Percentiles rank a stretch among this genome's conserved stretches.
phyloP scores from a whole-genome alignment of 2,329 filamentous ascomycete genomes.

The Cyclaneusma minus region DNA sequence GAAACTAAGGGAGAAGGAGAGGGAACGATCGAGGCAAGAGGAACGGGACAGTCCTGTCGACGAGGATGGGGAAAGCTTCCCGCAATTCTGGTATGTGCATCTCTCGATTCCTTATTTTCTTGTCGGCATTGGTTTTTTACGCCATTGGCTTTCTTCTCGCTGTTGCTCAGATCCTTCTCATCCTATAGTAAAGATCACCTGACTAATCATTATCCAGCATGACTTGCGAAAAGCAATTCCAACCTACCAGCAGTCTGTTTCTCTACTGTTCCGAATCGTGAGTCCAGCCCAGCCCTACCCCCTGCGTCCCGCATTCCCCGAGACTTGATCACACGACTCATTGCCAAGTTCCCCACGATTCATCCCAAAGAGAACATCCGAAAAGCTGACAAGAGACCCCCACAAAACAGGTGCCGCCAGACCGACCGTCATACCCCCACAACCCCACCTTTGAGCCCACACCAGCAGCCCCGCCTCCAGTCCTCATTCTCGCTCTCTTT shows the following conservation, averaged over 20 bases:
- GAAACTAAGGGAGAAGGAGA: conserved; percentile 4
- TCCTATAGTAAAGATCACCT: conserved; percentile 13
- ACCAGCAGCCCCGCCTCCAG: conserved; percentile 15
- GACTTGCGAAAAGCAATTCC: conserved; percentile 52
- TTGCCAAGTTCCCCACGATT: conserved; percentile 10
- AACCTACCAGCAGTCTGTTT: conserved; percentile 37
- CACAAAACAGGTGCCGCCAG: conserved; percentile 13
- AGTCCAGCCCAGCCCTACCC: conserved; percentile 17
- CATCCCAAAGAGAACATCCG: not conserved
- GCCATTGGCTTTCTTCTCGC: conserved; percentile 3
- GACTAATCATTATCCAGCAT: conserved; percentile 29
- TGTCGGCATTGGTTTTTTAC: not conserved
- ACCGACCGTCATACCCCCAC: conserved; percentile 11
- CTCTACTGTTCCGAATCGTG: conserved; percentile 50
- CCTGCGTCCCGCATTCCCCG: conserved; percentile 4
- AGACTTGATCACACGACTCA: conserved; percentile 5
- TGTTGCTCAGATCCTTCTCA: conserved; percentile 3
- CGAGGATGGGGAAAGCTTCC: conserved; percentile 45
- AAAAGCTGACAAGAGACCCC: not conserved
- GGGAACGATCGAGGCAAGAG: conserved; percentile 10
- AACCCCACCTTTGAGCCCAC: conserved; percentile 9
- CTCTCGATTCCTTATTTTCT: not conserved
- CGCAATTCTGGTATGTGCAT: conserved; percentile 44
- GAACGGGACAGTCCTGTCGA: conserved; percentile 3
- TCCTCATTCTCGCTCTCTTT: conserved; percentile 23